Base-by-base conservation (phyloP, 495 filamentous ascomycete species). In the Friedmanniomyces endolithicus region DNA sequence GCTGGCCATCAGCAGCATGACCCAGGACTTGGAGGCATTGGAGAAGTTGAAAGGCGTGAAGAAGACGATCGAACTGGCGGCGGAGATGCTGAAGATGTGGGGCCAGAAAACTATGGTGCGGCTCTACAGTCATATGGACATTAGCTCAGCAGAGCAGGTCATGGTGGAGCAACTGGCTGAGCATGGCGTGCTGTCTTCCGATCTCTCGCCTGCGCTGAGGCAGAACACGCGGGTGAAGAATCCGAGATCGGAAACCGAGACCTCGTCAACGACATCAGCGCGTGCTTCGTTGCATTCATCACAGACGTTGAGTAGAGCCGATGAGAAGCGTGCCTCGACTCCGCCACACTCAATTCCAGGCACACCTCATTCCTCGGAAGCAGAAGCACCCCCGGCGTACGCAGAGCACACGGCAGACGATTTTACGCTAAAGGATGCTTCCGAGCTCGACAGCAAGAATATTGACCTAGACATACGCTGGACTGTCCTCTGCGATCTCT, bases 91-190 rank as follows among this genome's bases (percentile, higher is more conserved):
- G 74, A 84, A 84, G 67, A 96, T 94, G 83, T 99, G 90, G 90
- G 82, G 86, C 50, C 94, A 97, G 65, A 89, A 89, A 69, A 94
- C 95, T 75, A 97, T 97, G 88, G 77, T 94, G 12, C 80, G 89
- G 53, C 64, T 99, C 33, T 97, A 96, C 68, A 71, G 77, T 19
- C 92, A 99, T 70, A 97, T 99, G 92, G 92, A 99, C 52, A 89
- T 99, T 62, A 85, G 82, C 63, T 66, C 84, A 22, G 78, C 75
- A 52, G 92, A 99, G 73, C 92, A 99, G 72, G 73, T 99, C 63
- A 99, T 99, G 92, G 96, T 99, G 59, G 92, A 99, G 68, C 94
- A 99, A 68, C 73, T 99, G 55, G 81, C 85, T 12, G 85, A 87
- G 48, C 92, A 99, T 71, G 94, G 90, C 12, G 88, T 99, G 8